Evolutionary conservation across 2,329 filamentous ascomycete species (phyloP), one percentile per base, ranked within the genome.

Genomic region (Botrytis elliptica): DNA sequence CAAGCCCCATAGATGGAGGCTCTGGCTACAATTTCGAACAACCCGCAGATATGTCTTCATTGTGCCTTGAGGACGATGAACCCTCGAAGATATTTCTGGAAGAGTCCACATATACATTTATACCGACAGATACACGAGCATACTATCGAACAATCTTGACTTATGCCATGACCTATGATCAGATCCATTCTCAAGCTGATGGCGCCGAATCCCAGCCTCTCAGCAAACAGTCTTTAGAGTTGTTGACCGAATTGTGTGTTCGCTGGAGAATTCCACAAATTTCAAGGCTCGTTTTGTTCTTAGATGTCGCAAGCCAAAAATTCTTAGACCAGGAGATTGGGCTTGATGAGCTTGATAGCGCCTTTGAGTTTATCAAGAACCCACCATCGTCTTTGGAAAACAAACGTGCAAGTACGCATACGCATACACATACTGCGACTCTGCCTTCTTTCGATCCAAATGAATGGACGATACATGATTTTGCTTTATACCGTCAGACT

Each of bases 201-300:
- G 84, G 86, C 59, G 83, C 68, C 57, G 68, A 74, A 22, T 71
- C 72, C 33, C 63, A 84, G 38, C 87, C 88, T 22, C 83, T 92
- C n/a, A 96, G 94, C 1, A 93, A 91, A 78, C 89, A 92, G 75
- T 96, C 94, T 3, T 88, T 90, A 67, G 94, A 98, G 73, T 85
- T 99, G 64, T 83, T 99, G 75, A 92, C 92, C 75, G 95, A 98
- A 82, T 87, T 98, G 73, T 93, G 92, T 74, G 85, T 94, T 75
- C 90, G 95, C 79, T 99, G 96, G 96, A 91, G 96, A 68, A 88
- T 99, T 75, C 94, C 95, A 3, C 90, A 92, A 76, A 94, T 91
- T 79, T 93, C 94, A 5, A 89, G 94, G 63, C 86, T 94, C 70
- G 90, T 97, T 9, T 84, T 95, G 9, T 91, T 97, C 78, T 84